Evolutionary conservation across 2,329 filamentous ascomycete species (phyloP), one percentile per base, ranked within the genome.

Genomic region (Celoporthe dispersa): DNA sequence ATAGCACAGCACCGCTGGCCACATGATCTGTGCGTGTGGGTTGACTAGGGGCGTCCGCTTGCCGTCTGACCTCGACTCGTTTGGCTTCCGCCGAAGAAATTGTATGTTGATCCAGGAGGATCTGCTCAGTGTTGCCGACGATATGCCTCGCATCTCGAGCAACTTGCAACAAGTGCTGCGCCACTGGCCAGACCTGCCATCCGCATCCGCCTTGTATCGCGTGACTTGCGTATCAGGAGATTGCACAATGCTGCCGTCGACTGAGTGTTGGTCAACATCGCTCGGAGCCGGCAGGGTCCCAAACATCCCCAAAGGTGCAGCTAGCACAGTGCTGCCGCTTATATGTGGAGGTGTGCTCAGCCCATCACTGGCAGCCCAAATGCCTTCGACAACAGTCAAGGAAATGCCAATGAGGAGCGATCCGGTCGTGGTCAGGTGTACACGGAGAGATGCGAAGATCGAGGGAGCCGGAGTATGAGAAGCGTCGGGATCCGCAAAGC

Each of bases 371-470:
- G 85, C 78, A 1, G 81, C 81, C 19, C 83, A 76, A 53, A 89
- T 77, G 8, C 84, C 85, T 51, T 82, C 79, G 57, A 85, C 84
- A 53, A 81, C 76, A 3, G 84, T 81, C 64, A 88, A 80, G 53
- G 80, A 81, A 35, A 89, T 75, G 57, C 82, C 83, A 35, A 88
- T 79, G 19, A 89, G 77, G 9, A 90, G 79, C 14, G 82, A 82
- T 2, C 87, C 87, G 0, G 85, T 85, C 1, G 85, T 88, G 7
- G 87, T 89, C 65, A 89, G 76, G 72, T 87, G 87, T 11, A 85
- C 81, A 63, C 84, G 83, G 22, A 89, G 81, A 8, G 84, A 87
- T 2, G 84, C 87, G 3, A 81, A 71, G 31, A 86, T 77, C 2
- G 85, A 78, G 11, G 76, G 73, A 14, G 76, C 74, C 9, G 72